A percentile compares a stretch with the other conserved stretches of the same genome.
Conservation (phyloP, 2,329 filamentous ascomycete genomes). For the Teratosphaeria destructans region DNA sequence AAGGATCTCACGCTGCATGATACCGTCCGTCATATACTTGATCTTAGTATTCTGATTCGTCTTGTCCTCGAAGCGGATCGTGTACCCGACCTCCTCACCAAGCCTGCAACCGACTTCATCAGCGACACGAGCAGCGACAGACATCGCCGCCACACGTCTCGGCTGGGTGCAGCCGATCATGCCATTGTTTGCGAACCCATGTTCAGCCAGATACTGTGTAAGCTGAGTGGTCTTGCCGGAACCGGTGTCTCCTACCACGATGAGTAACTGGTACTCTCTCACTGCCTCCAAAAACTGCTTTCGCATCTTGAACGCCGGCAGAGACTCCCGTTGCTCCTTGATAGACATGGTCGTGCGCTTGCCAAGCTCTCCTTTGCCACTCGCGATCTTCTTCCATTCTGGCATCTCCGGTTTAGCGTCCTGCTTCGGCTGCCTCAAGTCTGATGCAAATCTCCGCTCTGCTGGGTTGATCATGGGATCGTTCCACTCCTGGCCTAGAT, state of each 20-base stretch:
- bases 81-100: slow-evolving; percentile 91
- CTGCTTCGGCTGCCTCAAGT: slow-evolving; percentile 58
- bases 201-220: slow-evolving; percentile 90
- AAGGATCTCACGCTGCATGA: slow-evolving; percentile 90
- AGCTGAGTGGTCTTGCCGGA: slow-evolving; percentile 96
- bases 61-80: slow-evolving; percentile 92
- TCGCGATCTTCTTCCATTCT: slow-evolving; percentile 76
- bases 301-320: slow-evolving; percentile 84
- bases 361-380: slow-evolving; percentile 70
- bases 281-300: slow-evolving; percentile 82
- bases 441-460: slow-evolving; percentile 78
- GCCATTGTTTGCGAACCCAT: slow-evolving; percentile 73
- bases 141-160: slow-evolving; percentile 94
- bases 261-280: slow-evolving; percentile 75
- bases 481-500: slow-evolving; percentile 85
- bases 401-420: slow-evolving; percentile 52
- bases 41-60: slow-evolving; percentile 81
- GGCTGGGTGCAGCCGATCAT: slow-evolving; percentile 96
- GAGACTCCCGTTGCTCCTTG: slow-evolving; percentile 81
- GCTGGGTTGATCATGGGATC: slow-evolving; percentile 89
- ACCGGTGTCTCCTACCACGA: slow-evolving; percentile 94
- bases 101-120: slow-evolving; percentile 89
- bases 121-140: slow-evolving; percentile 89
- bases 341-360: slow-evolving; percentile 86
- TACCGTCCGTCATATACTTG: slow-evolving; percentile 99